phyloP scores from a whole-genome alignment of 257 asterid genomes.

The Thymus mandschuricus region DNA sequence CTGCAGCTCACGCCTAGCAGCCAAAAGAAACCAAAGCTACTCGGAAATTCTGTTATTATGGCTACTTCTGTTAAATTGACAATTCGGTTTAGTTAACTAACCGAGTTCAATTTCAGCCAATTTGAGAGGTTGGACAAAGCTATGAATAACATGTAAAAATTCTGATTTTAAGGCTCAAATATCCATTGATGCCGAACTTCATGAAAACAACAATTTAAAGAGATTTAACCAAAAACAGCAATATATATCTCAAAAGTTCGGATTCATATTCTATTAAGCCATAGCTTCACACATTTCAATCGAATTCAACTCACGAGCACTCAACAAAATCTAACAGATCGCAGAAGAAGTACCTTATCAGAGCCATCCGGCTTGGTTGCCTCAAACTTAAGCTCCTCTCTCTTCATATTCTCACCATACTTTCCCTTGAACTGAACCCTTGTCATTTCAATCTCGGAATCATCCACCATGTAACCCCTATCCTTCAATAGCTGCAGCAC shows the following conservation, averaged over 20 bases:
- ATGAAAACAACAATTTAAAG: background rate
- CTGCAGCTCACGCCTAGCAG: background rate
- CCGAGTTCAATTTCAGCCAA: background rate
- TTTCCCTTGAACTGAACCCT: conserved; percentile 37
- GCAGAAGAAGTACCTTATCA: conserved; percentile 44
- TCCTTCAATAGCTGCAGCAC: conserved; percentile 53
- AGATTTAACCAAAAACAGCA: background rate
- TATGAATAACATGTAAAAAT: background rate
- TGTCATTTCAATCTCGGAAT: conserved; percentile 42
- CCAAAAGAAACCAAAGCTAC: background rate
- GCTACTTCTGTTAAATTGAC: background rate
- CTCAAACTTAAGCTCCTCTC: conserved; percentile 57
- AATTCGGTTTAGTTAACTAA: background rate
- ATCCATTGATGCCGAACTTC: background rate
- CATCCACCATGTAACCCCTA: conserved; percentile 46
- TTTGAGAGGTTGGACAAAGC: background rate
- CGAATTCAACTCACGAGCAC: conserved; percentile 4
- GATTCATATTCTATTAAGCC: background rate
- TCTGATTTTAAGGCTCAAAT: background rate
- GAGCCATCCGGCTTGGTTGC: conserved; percentile 47
- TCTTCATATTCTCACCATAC: conserved; percentile 63
- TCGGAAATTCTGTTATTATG: background rate
- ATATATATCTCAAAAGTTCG: background rate
- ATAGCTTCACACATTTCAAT: background rate
- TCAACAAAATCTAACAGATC: background rate